Evolutionary conservation across 345 rosid species (phyloP), one percentile per base, ranked within the genome.

Genomic region (Acer negundo): DNA sequence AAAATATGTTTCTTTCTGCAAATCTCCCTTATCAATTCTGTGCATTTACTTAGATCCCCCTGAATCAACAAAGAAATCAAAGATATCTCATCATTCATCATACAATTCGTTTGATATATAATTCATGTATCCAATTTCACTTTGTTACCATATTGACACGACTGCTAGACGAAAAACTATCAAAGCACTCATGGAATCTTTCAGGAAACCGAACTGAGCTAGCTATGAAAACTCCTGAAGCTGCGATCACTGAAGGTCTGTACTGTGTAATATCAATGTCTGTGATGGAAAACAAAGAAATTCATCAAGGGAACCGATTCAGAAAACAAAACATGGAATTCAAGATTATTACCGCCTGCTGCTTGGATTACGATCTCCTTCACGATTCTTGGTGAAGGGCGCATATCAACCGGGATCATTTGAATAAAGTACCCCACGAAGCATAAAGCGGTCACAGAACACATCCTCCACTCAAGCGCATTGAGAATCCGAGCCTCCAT

Each of bases 231-330:
- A 56, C 7, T 9, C 73, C 67, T 2, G 73, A 5, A 20, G 73
- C 73, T 75, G 78, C 78, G 17, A 67, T 67, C 10, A 67, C 19
- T 2, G 78, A 75, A 15, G 72, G 58, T 58, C 13, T 55, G 26
- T 12, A 56, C 6, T 3, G 23, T 13, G 78, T 75, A 38, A 40
- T 67, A 1, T 5, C 2, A 10, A 75, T 38, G 16, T 75, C 67
- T 67, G 40, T 5, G 20, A 65, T 7, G 7, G 53, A 28, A 28
- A 53, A n/a, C 8, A 6, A 53, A 28, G n/a, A 35, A 7, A 35
- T 1, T 38, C 8, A 35, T 75, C 38, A 38, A 38, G 64, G 23
- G 10, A 42, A 12, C 7, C 12, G 2, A 0, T 24, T 38, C 44
- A 16, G 19, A 7, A 6, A 15, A 8, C 49, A 66, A 12, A 0